Evolutionary conservation across 2,329 filamentous ascomycete genomes (phyloP), one percentile per base, ranked within the genome.

Genomic region (Helotiales sp.): DNA sequence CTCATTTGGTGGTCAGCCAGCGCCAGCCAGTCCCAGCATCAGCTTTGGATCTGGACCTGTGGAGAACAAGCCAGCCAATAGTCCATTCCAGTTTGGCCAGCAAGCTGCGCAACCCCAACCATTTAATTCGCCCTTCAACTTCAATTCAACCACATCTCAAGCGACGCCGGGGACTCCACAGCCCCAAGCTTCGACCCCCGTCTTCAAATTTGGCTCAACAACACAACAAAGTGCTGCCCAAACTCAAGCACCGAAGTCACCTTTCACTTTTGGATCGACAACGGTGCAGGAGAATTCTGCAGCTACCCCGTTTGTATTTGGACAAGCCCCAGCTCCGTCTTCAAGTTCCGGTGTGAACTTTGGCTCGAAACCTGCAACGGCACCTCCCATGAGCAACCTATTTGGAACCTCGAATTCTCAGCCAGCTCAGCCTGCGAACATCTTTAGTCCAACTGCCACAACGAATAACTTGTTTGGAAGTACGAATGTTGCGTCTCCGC

Each of bases 1-100:
- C 61, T 63, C 64, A 3, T 71, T 72, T 67, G 67, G 66, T n/a
- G 43, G 61, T 52, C 65, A 69, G 28, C 45, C 69, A 28, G 40
- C 62, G 7, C 15, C 69, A 58, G 30, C 70, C 26, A 62, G 40
- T 58, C 47, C 69, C 28, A 43, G 37, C 20, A 58, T 43, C 40
- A 69, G 40, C 67, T 69, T 67, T 60, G 69, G 69, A 40, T 65
- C 64, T 34, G 59, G 54, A 24, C 26, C 60, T n/a, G 37, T n/a
- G 2, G 60, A 64, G 3, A 59, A 26, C 17, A 64, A 67, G 26
- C 45, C 68, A 17, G 54, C 45, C 22, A 67, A 37, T 57, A 64
- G 20, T 13, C 45, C 37, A 22, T 68, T 68, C 40, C 58, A 62
- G 17, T 63, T 61, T 11, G 45, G 32, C 5, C 61, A 65, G 22